Conservation (phyloP, 495 filamentous ascomycete genomes). For the Mytilinidion resinicola region DNA sequence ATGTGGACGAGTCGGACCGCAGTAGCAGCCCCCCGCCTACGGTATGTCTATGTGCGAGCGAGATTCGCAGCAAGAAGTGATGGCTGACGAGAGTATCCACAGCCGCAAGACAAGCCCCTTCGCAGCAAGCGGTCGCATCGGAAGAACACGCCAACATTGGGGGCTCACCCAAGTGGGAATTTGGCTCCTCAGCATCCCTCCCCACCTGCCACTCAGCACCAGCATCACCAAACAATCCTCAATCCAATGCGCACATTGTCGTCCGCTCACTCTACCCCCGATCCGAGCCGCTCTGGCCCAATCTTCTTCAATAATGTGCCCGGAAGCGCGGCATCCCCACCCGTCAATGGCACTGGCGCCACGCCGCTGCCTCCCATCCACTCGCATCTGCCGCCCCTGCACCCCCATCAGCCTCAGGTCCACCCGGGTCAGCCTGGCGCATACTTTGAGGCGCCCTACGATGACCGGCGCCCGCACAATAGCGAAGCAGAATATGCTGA, state of each 20-base stretch:
- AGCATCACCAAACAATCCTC: slow-evolving; percentile 11
- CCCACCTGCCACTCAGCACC: slow-evolving; percentile 6
- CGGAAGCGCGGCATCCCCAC: slow-evolving; percentile 9
- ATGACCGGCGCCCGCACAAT: slow-evolving; percentile 13
- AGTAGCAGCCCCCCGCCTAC: slow-evolving; percentile 67
- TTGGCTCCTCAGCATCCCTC: slow-evolving; percentile 12
- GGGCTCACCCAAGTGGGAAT: slow-evolving; percentile 2
- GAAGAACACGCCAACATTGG: slow-evolving; percentile 22
- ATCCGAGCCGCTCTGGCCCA: slow-evolving; percentile 12
- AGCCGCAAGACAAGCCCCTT: slow-evolving; percentile 88
- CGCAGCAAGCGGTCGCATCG: slow-evolving; percentile 71
- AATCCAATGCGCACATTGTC: slow-evolving; percentile 22
- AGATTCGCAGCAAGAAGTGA: not conserved
- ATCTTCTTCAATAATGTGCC: slow-evolving; percentile 20
- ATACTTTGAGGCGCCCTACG: slow-evolving; percentile 19
- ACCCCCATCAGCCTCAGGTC: slow-evolving; percentile 8
- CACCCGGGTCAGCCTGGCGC: not conserved
- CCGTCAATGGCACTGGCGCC: slow-evolving; percentile 18
- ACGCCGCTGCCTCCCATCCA: slow-evolving; percentile 14
- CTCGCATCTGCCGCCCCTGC: slow-evolving; percentile 16
- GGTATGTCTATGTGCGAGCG: slow-evolving; percentile 18
- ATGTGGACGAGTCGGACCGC: slow-evolving; percentile 66
- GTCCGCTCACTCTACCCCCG: slow-evolving; percentile 24
- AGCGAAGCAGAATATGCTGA: slow-evolving; percentile 12
- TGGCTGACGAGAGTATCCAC: not conserved